Percentiles rank a stretch among this genome's conserved stretches.
Evolutionary conservation across 2,329 filamentous ascomycete species (phyloP).

Genomic region (Colletotrichum caudatum): DNA sequence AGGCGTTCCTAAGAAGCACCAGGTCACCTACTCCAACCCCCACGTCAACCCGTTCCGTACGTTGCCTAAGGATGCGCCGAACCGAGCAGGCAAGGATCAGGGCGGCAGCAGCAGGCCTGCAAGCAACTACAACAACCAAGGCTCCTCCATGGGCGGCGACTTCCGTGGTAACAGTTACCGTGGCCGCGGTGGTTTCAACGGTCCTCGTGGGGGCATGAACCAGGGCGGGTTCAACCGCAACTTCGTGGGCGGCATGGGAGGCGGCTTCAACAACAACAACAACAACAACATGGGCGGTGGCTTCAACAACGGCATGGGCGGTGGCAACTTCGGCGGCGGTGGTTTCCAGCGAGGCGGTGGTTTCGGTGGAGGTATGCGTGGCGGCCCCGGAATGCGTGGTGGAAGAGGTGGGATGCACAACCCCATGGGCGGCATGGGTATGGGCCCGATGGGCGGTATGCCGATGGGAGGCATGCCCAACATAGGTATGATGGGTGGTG

Average conservation of each 20-base stretch:
- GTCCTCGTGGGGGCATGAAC: conserved; percentile 63
- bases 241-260: conserved; percentile 53
- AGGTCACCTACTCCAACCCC: conserved; percentile 80
- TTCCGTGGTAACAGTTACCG: conserved; percentile 62
- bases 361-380: conserved; percentile 63
- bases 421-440: conserved; percentile 63
- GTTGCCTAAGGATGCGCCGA: conserved; percentile 86
- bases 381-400: conserved; percentile 55
- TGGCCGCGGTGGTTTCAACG: conserved; percentile 63
- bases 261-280: conserved; percentile 60
- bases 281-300: conserved; percentile 61
- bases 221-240: conserved; percentile 57
- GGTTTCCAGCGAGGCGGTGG: conserved; percentile 62
- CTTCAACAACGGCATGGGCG: conserved; percentile 65
- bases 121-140: conserved; percentile 62
- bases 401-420: conserved; percentile 58
- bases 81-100: conserved; percentile 73
- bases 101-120: conserved; percentile 65
- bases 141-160: conserved; percentile 57
- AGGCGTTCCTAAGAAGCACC: conserved; percentile 75
- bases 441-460: conserved; percentile 61
- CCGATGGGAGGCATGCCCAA: conserved; percentile 65
- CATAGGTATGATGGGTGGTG: conserved; percentile 65
- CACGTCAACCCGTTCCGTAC: conserved; percentile 90
- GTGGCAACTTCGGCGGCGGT: conserved; percentile 58